Conservation (phyloP, 2,329 filamentous ascomycete genomes). For the Claviceps digitariae region DNA sequence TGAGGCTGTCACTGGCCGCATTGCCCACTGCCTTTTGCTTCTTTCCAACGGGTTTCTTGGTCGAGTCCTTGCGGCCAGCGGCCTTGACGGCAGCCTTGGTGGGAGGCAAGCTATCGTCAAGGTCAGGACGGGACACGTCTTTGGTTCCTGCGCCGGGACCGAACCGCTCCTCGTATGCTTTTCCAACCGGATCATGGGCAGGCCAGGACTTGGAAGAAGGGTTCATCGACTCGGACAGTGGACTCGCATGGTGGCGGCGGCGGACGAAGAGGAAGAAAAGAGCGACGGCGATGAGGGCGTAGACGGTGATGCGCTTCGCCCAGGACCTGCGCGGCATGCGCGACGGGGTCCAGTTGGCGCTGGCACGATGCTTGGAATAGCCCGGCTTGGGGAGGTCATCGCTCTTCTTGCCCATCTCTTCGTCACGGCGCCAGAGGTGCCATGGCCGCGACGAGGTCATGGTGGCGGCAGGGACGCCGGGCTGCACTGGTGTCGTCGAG, state of each 20-base stretch:
- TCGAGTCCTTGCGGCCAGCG: background rate
- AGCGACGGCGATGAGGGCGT: slow-evolving; percentile 31
- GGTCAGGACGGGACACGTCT: background rate
- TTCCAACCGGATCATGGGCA: background rate
- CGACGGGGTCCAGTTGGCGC: slow-evolving; percentile 24
- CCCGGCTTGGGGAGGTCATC: slow-evolving; percentile 31
- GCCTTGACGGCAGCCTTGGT: background rate
- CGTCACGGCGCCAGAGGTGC: slow-evolving; percentile 35
- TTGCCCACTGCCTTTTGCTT: background rate
- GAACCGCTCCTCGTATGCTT: background rate
- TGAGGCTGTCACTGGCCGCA: background rate
- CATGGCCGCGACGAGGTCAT: slow-evolving; percentile 5
- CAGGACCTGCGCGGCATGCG: slow-evolving; percentile 36
- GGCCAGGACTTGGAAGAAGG: background rate
- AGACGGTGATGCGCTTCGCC: slow-evolving; percentile 37
- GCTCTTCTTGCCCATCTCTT: slow-evolving; percentile 46
- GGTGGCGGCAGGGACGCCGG: background rate
- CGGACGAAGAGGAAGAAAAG: slow-evolving; percentile 36
- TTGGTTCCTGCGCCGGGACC: background rate
- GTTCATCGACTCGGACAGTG: background rate
- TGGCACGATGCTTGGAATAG: slow-evolving; percentile 4
- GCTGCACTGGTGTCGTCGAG: background rate
- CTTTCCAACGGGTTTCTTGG: background rate
- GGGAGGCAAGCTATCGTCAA: background rate
- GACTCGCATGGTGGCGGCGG: slow-evolving; percentile 13